Conservation (phyloP, 306 rosid genomes). For the Acacia acuminata region DNA sequence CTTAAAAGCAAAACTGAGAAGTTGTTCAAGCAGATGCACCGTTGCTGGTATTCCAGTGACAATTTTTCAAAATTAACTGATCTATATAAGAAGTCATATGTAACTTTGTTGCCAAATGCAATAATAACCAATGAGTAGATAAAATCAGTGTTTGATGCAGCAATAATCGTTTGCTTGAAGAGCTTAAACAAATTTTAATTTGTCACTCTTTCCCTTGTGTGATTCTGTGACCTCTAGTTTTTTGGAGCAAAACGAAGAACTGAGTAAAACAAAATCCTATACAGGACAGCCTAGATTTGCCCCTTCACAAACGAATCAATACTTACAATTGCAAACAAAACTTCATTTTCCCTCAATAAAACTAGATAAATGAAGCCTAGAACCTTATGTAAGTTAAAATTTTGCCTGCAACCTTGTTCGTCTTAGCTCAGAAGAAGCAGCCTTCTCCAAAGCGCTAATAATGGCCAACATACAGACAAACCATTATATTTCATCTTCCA, state of each 20-base stretch:
- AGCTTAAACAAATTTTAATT: conserved; percentile 26
- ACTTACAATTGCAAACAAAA: no score
- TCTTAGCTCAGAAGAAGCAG: no score
- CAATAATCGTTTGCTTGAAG: conserved; percentile 23
- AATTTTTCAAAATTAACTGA: background rate
- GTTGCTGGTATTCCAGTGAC: no score
- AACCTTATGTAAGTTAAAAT: no score
- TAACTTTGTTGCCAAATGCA: conserved; percentile 12
- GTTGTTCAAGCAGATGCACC: no score
- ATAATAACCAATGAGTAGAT: conserved; percentile 28
- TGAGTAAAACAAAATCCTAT: conserved; percentile 78
- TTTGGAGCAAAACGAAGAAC: conserved; percentile 84
- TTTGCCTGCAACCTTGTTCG: no score
- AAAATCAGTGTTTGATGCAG: background rate
- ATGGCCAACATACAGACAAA: background rate
- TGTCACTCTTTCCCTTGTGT: background rate
- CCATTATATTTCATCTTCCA: background rate
- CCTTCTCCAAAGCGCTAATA: no score
- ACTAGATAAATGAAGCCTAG: no score
- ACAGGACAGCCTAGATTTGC: conserved; percentile 74
- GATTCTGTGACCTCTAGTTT: conserved; percentile 69
- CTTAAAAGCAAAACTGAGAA: no score
- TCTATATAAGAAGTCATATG: background rate
- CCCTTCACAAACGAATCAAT: conserved; percentile 43
- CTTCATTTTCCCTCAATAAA: no score